phyloP scores from a whole-genome alignment of 2,329 filamentous ascomycete species.

The Periconia sp. region DNA sequence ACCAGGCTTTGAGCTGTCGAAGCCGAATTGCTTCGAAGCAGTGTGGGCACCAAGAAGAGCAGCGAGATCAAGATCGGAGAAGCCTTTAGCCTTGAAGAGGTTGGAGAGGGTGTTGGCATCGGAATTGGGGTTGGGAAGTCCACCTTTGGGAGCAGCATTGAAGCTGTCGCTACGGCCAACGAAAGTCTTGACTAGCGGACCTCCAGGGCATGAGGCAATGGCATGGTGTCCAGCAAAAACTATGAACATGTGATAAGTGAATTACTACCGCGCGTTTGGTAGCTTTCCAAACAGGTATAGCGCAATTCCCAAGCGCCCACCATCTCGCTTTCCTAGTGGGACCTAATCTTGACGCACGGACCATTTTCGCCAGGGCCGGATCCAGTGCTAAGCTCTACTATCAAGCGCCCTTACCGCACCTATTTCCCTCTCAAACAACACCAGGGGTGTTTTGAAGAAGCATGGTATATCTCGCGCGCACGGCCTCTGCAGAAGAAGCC shows the following conservation, averaged over 20 bases:
- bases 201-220: slow-evolving; percentile 55
- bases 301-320: too few species aligned
- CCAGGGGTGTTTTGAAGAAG: too few species aligned
- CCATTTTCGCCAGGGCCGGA: too few species aligned
- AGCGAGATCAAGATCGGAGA: slow-evolving; percentile 55
- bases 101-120: slow-evolving; percentile 47
- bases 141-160: slow-evolving; percentile 47
- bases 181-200: slow-evolving; percentile 55
- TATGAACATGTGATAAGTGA: slow-evolving; percentile 14
- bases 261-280: background rate
- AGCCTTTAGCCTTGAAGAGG: slow-evolving; percentile 58
- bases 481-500: too few species aligned
- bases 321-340: too few species aligned
- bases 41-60: slow-evolving; percentile 62
- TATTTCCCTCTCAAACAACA: too few species aligned
- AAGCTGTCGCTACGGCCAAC: slow-evolving; percentile 54
- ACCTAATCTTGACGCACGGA: too few species aligned
- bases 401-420: too few species aligned
- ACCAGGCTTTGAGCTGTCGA: slow-evolving; percentile 37
- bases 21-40: slow-evolving; percentile 40
- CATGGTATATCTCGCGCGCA: too few species aligned
- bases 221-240: slow-evolving; percentile 44
- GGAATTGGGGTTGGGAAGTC: slow-evolving; percentile 52
- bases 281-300: too few species aligned
- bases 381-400: too few species aligned